These are phyloP conservation scores for Hyphopichia fennica DNA, from an alignment of 1,139 yeast species.

Conservation along the genomic window DNA sequence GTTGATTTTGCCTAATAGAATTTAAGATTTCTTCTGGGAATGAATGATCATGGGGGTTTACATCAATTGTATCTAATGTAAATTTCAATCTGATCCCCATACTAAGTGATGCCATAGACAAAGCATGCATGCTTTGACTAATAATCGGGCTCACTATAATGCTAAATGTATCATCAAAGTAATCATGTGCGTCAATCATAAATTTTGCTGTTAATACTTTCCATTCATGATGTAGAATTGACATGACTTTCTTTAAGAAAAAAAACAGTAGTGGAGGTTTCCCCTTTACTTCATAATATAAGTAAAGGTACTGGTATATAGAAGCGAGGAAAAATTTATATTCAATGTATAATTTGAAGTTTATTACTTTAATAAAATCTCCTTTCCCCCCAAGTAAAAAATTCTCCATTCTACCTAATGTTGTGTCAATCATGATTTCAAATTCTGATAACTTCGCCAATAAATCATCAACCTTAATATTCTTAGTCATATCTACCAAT, in stretches of 20 bases:
- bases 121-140: not conserved
- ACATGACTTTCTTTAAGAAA: not conserved
- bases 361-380: not conserved
- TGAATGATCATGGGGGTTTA: not conserved
- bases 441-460: not conserved
- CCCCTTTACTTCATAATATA: not conserved
- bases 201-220: not conserved
- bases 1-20: not conserved
- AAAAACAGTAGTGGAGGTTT: not conserved
- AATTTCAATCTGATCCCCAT: not conserved
- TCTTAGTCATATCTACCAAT: constrained; percentile 10
- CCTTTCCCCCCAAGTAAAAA: not conserved
- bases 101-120: not conserved
- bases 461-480: not conserved
- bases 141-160: not conserved
- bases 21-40: not conserved
- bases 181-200: not conserved
- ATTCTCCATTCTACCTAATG: not conserved
- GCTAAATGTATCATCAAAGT: not conserved
- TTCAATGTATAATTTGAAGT: not conserved
- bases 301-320: not conserved
- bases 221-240: not conserved
- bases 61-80: not conserved
- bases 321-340: not conserved
- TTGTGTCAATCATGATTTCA: not conserved